Evolutionary conservation across 768 basidiomycete species (phyloP), one percentile per base, ranked within the genome.

Genomic region (Fibroporia radiculosa): DNA sequence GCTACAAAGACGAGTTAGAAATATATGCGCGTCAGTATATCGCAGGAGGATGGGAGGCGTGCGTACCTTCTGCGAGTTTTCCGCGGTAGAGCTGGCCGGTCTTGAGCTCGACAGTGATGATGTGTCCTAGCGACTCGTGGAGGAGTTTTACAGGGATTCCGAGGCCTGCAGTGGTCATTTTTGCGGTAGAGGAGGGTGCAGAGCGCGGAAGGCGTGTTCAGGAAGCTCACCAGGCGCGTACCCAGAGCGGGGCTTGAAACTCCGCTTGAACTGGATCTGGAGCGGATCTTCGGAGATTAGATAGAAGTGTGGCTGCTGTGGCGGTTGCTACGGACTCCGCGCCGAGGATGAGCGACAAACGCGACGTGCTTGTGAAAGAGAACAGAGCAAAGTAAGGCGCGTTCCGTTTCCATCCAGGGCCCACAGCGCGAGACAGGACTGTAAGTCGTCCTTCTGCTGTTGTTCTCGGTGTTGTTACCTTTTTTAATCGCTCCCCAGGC

Each of bases 61-160:
- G 63, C 75, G 57, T 52, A 92, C 96, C 96, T 74, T 99, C 96
- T 13, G 91, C 89, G 31, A 99, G 77, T 68, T 96, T 98, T 54
- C 96, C 96, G 38, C 96, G 75, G 67, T 98, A 99, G 41, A 96
- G 77, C 62, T 97, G 93, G 8, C 93, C 95, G 1, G 93, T 96
- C 67, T 98, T 98, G 45, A 97, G 78, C 65, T 99, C 96, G n/a
- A 93, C 91, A 4, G 95, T 97, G 52, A 99, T 86, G 44, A 97
- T 72, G 59, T 99, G 96, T 18, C 96, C 96, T 23, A 98, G 72
- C 44, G 90, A 88, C 70, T 98, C 96, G 60, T 98, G 95, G 34
- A 98, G 73, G 40, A 99, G 79, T 66, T 98, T 98, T 52, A 96
- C 87, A 49, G 95, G 95, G 47, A 97, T 88, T 62, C 93, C 93